Evolutionary conservation across 176 grass and related monocot species (phyloP).

Genomic region (Eleusine indica): DNA sequence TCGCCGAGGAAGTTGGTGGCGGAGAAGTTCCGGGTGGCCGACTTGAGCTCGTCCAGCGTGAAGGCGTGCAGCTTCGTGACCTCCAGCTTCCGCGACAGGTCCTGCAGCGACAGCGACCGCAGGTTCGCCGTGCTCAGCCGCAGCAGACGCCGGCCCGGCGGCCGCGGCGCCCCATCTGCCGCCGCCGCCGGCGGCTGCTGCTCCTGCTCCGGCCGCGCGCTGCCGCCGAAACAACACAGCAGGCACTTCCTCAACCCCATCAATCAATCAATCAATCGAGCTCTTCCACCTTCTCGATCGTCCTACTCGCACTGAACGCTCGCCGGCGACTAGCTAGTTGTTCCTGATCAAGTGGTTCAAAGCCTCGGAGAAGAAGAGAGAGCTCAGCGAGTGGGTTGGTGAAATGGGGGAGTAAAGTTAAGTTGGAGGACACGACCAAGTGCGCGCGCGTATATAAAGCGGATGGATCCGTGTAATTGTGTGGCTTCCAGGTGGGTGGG

Average conservation of each 20-base stretch:
- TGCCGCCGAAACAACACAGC: constrained; percentile 44
- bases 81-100: constrained; percentile 73
- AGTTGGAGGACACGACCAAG: background rate
- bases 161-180: too few relatives aligned
- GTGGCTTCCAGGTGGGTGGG: constrained; percentile 36
- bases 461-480: background rate
- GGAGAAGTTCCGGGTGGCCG: constrained; percentile 74
- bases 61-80: constrained; percentile 79
- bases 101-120: constrained; percentile 67
- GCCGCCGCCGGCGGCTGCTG: background rate
- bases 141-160: constrained; percentile 26
- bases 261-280: background rate
- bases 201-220: background rate
- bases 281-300: background rate
- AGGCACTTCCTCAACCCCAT: constrained; percentile 51
- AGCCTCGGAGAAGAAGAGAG: background rate
- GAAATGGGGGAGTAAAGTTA: background rate
- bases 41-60: constrained; percentile 78
- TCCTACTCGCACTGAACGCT: background rate
- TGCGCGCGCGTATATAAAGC: constrained; percentile 40
- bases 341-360: background rate
- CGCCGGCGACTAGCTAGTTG: background rate
- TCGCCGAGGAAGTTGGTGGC: constrained; percentile 73
- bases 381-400: background rate
- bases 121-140: constrained; percentile 47